phyloP scores from a whole-genome alignment of 306 rosid genomes.

The Trichosanthes truncata region DNA sequence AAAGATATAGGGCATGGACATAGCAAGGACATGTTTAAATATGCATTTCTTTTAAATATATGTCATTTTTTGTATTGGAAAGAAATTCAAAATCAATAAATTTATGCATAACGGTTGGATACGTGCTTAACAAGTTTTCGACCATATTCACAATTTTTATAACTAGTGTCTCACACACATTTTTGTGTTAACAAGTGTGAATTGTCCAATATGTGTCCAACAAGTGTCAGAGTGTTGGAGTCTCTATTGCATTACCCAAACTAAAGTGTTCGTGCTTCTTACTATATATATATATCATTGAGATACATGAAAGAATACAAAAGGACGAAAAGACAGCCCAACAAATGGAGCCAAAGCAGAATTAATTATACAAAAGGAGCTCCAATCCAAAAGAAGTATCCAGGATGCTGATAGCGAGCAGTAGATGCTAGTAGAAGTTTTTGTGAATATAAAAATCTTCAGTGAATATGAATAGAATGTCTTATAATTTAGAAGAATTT shows the following conservation, averaged over 20 bases:
- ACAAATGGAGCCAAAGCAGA: not conserved
- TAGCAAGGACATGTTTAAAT: too few relatives aligned
- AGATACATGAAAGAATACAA: not conserved
- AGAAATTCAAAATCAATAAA: not conserved
- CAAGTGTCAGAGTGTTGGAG: too few relatives aligned
- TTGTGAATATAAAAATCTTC: not conserved
- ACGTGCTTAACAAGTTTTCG: not conserved
- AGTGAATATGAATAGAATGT: not conserved
- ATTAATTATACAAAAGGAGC: not conserved
- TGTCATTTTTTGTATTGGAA: not conserved
- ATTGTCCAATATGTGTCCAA: not conserved
- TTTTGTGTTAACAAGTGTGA: too few relatives aligned
- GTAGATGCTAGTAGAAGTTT: not conserved
- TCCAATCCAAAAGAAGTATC: not conserved
- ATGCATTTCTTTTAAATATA: too few relatives aligned
- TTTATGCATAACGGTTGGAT: not conserved
- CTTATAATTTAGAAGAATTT: not conserved
- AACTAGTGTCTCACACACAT: not conserved
- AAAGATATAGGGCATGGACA: not conserved
- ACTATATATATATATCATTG: not conserved
- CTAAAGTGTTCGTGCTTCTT: not conserved
- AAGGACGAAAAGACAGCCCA: not conserved
- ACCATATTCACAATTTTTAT: not conserved
- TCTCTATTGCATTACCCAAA: too few relatives aligned
- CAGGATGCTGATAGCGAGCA: not conserved